phyloP scores from a whole-genome alignment of 495 filamentous ascomycete genomes.

The Tuber calosporum region DNA sequence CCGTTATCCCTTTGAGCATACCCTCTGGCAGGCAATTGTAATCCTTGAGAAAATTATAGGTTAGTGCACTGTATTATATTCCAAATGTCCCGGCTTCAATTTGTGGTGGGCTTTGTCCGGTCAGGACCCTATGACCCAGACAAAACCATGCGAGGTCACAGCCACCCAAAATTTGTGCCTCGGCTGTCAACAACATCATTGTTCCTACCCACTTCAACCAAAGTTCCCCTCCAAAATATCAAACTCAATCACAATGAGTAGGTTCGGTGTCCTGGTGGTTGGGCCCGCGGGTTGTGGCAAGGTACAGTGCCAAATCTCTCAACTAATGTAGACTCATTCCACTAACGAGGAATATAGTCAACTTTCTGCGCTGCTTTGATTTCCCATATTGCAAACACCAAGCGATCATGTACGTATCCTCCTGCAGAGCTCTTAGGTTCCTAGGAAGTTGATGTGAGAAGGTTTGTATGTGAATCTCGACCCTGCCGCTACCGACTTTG shows the following conservation, averaged over 20 bases:
- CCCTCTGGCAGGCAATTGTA: background rate
- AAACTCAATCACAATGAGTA: conserved; percentile 59
- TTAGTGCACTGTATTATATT: background rate
- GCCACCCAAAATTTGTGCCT: conserved; percentile 15
- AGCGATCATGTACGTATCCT: conserved; percentile 58
- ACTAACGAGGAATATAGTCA: conserved; percentile 50
- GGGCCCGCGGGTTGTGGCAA: conserved; percentile 85
- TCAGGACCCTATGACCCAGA: background rate
- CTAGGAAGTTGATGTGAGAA: conserved; percentile 4
- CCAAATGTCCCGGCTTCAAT: background rate
- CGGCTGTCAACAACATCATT: conserved; percentile 20
- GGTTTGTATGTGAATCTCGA: conserved; percentile 96
- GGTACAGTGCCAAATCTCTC: conserved; percentile 45
- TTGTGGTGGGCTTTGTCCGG: no score
- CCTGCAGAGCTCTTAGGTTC: background rate
- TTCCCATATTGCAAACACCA: conserved; percentile 79
- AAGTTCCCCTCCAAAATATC: conserved; percentile 14
- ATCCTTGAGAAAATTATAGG: background rate
- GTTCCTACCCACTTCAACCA: conserved; percentile 26
- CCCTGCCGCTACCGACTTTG: conserved; percentile 87
- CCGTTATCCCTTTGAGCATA: background rate
- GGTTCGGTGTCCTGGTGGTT: conserved; percentile 90
- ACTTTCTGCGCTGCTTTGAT: conserved; percentile 93
- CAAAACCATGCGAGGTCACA: background rate
- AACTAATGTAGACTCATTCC: background rate